These are phyloP conservation scores for Sclerotinia minor DNA, from an alignment of 2,329 filamentous ascomycete genomes.

Conservation along the genomic window DNA sequence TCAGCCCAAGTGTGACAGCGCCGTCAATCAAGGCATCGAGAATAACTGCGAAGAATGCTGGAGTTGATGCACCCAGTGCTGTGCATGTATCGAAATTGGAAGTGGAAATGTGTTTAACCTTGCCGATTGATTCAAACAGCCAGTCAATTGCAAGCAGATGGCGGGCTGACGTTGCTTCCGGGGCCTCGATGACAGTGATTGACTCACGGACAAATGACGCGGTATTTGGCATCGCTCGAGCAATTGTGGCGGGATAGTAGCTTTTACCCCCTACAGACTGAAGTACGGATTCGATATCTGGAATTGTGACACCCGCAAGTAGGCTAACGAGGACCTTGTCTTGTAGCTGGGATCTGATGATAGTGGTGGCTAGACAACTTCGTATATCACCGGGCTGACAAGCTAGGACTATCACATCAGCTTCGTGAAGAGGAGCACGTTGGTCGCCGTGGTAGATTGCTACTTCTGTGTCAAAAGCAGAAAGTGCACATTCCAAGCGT, in stretches of 20 bases:
- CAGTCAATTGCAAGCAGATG: conserved; percentile 13
- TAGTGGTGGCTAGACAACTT: conserved; percentile 51
- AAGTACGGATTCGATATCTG: conserved; percentile 15
- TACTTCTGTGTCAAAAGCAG: conserved; percentile 66
- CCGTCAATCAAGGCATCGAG: conserved; percentile 25
- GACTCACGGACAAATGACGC: conserved; percentile 19
- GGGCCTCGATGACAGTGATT: conserved; percentile 14
- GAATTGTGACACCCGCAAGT: conserved; percentile 19
- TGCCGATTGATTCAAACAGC: conserved; percentile 18
- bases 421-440: conserved; percentile 69
- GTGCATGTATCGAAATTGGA: conserved; percentile 38
- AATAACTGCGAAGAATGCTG: conserved; percentile 22
- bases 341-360: conserved; percentile 36
- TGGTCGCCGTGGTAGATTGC: conserved; percentile 68
- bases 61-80: conserved; percentile 40
- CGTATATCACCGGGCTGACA: conserved; percentile 73
- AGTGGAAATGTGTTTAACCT: conserved; percentile 12
- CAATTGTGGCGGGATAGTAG: conserved; percentile 12
- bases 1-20: conserved; percentile 45
- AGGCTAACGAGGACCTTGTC: conserved; percentile 17
- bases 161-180: not conserved
- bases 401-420: conserved; percentile 68
- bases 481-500: conserved; percentile 61
- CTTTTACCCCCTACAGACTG: conserved; percentile 16
- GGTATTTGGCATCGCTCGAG: conserved; percentile 19